These are phyloP conservation scores for Tuber umbilicatum DNA, from an alignment of 495 filamentous ascomycete genomes.

Conservation along the genomic window DNA sequence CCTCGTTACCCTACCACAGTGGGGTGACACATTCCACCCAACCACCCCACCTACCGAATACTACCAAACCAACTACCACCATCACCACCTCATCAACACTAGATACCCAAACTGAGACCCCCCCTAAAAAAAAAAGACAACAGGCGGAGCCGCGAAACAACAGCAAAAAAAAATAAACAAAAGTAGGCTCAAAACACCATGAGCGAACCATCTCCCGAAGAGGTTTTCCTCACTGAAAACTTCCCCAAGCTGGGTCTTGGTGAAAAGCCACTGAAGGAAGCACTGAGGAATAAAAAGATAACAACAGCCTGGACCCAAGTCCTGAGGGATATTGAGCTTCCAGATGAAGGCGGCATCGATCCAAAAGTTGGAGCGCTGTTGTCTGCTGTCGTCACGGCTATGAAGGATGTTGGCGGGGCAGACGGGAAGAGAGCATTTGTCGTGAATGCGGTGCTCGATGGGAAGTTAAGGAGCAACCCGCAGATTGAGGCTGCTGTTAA, in stretches of 20 bases:
- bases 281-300: constrained; percentile 39
- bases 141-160: not conserved
- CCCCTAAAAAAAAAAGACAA: not conserved
- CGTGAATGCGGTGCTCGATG: constrained; percentile 30
- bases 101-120: not conserved
- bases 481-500: constrained; percentile 39
- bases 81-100: not conserved
- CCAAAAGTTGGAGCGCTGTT: constrained; percentile 28
- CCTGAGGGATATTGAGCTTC: constrained; percentile 2
- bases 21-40: not conserved
- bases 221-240: constrained; percentile 19
- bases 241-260: constrained; percentile 37
- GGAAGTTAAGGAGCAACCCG: constrained; percentile 33
- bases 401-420: constrained; percentile 26
- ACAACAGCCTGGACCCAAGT: constrained; percentile 31
- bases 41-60: not conserved
- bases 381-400: constrained; percentile 29
- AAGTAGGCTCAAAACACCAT: constrained; percentile 14
- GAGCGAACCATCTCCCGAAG: constrained; percentile 26
- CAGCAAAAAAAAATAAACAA: not conserved
- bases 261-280: constrained; percentile 39
- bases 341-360: constrained; percentile 27
- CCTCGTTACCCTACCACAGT: not conserved
- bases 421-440: constrained; percentile 34
- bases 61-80: not conserved